Evolutionary conservation across 75 land plant species (phyloP).

Genomic region (Pinus albicaulis): DNA sequence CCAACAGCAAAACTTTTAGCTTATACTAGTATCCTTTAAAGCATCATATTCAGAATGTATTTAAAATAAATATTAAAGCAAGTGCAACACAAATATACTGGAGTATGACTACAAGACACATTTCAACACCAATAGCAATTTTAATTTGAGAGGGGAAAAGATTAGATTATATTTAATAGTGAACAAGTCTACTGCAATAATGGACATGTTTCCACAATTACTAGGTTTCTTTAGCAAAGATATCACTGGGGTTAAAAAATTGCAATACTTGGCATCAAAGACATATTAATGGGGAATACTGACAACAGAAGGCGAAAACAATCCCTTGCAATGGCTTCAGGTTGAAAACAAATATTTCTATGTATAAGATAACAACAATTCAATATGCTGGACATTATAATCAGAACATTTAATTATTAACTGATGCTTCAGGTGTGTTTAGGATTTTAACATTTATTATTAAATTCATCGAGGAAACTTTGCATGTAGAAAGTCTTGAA

Average conservation of each 20-base stretch:
- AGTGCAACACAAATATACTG: background rate
- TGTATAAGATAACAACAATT: background rate
- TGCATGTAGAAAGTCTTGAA: background rate
- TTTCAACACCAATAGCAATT: background rate
- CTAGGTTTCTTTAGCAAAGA: background rate
- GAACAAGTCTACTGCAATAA: background rate
- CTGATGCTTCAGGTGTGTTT: background rate
- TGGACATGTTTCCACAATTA: background rate
- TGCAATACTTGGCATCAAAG: background rate
- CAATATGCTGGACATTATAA: background rate
- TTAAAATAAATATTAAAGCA: background rate
- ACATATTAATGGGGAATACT: background rate
- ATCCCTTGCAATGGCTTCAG: slow-evolving; percentile 1
- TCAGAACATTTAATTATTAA: background rate
- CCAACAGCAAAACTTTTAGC: background rate
- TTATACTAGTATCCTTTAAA: background rate
- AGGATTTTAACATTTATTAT: background rate
- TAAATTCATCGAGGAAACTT: background rate
- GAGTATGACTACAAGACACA: background rate
- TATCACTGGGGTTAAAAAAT: background rate
- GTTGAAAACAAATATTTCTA: background rate
- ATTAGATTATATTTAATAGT: background rate
- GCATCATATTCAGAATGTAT: background rate
- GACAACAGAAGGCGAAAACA: background rate
- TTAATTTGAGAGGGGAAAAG: background rate